Evolutionary conservation across 176 grass and related monocot genomes (phyloP), one percentile per base, ranked within the genome.

Genomic region (Ensete ventricosum): DNA sequence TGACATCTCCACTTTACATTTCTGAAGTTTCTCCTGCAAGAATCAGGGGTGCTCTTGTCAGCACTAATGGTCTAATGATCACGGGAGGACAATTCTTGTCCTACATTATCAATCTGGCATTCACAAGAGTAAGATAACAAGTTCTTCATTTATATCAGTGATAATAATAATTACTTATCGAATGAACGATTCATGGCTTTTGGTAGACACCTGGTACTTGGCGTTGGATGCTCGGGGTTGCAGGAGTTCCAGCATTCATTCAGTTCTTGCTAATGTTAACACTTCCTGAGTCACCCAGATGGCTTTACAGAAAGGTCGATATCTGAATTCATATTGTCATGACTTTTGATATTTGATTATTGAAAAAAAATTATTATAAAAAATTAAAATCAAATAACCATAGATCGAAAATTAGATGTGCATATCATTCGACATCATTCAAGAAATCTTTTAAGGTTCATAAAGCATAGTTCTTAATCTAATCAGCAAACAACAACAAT

Each of bases 151-250:
- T 0, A 4, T 3, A 34, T 34, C 29, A 0, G 1, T 1, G 24
- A 25, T 1, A 25, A 34, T 34, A 5, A 3, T 34, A 3, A 0
- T 34, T 34, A 34, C 29, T 3, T 34, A 34, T 3, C 3, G 0
- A 34, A 34, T 34, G 3, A 34, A 34, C 29, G 0, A 3, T 34
- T 34, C 3, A 34, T 3, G 3, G 3, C 29, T 4, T 69, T n/a
- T 69, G 2, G 11, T 19, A 93, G 95, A 82, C 85, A 26, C 84
- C 80, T 1, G 95, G 95, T 76, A 98, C 95, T 12, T 98, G 95
- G 95, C 79, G 95, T 48, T 98, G 95, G 95, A 98, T 98, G 95
- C 88, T 98, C 55, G 95, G 95, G 17, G 85, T 98, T 83, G 90
- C 95, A 66, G 88, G 83, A 64, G 21, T 91, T 87, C 95, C 95